Conservation (phyloP, 176 grass and related monocot genomes). For the Musa schizocarpa region DNA sequence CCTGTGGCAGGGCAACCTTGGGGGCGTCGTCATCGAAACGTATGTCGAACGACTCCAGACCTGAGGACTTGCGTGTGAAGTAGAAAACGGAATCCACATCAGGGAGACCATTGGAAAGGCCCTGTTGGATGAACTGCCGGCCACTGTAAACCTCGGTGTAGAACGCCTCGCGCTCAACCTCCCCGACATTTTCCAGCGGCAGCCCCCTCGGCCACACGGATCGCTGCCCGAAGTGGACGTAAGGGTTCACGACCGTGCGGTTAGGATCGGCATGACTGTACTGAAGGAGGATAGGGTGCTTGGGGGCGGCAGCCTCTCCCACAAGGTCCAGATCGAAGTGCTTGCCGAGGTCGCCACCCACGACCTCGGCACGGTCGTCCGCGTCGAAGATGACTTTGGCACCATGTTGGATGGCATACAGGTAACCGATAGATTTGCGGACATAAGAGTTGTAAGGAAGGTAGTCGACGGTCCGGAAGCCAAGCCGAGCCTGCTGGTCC, state of each 20-base stretch:
- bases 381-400: conserved; percentile 85
- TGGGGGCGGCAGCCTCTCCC: conserved; percentile 31
- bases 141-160: conserved; percentile 89
- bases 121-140: conserved; percentile 89
- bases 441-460: conserved; percentile 75
- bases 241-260: conserved; percentile 80
- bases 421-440: conserved; percentile 78
- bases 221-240: conserved; percentile 92
- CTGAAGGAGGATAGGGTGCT: conserved; percentile 72
- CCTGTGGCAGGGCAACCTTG: conserved; percentile 82
- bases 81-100: conserved; percentile 93
- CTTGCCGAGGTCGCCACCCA: conserved; percentile 54
- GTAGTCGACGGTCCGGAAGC: conserved; percentile 89
- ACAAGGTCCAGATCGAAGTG: conserved; percentile 80
- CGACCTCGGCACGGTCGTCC: conserved; percentile 78
- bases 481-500: conserved; percentile 77
- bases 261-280: conserved; percentile 90
- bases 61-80: conserved; percentile 74
- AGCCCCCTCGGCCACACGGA: conserved; percentile 87
- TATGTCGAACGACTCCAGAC: conserved; percentile 35
- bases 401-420: conserved; percentile 90
- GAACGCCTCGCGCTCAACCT: conserved; percentile 77
- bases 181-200: conserved; percentile 70
- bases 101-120: conserved; percentile 69
- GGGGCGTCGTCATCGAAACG: conserved; percentile 76